Base-by-base conservation (phyloP, 169 alveolate genomes). In the Theileria annulata region DNA sequence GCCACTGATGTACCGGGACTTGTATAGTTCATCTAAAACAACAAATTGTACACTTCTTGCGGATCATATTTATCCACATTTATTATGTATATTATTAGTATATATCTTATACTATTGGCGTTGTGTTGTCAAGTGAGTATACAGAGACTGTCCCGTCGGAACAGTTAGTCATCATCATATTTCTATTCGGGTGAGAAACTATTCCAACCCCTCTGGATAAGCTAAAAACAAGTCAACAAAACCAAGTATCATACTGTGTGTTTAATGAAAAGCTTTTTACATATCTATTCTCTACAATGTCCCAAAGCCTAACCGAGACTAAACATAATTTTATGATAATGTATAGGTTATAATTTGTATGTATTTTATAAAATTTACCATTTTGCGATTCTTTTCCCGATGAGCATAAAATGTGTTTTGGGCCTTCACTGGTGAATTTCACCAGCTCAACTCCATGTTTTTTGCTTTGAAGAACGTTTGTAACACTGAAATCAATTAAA, bases 391-490 rank as follows among this genome's bases (percentile, higher is more conserved):
- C 86, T 15, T 27, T 69, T 47, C 66, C 69, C 1, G 90, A 83
- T 25, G 81, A 67, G 30, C 90, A 83, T 28, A 83, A 68, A n/a
- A 83, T 76, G 30, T 76, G 86, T 35, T 71, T 35, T 5, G 90
- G 86, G 1, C 86, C 81, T 42, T 83, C 86, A 28, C 69, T 19
- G 17, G 86, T 76, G 71, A 83, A 83, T 19, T 76, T 33, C 0
- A 83, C 90, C n/a, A 70, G 76, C 19, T 68, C 77, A 21, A 68
- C 90, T 13, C 90, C 90, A 48, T 83, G 86, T 76, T 83, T 83
- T 76, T 83, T 83, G 69, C 90, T 83, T 75, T 83, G 90, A 3
- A 83, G 82, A 1, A 75, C 42, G 30, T 83, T 83, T 2, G 90
- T 76, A 12, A 83, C 74, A 17, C 88, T 81, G 54, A 17, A 67